These are phyloP conservation scores for Ogataea zsoltii DNA, from an alignment of 805 yeast species.

Conservation along the genomic window DNA sequence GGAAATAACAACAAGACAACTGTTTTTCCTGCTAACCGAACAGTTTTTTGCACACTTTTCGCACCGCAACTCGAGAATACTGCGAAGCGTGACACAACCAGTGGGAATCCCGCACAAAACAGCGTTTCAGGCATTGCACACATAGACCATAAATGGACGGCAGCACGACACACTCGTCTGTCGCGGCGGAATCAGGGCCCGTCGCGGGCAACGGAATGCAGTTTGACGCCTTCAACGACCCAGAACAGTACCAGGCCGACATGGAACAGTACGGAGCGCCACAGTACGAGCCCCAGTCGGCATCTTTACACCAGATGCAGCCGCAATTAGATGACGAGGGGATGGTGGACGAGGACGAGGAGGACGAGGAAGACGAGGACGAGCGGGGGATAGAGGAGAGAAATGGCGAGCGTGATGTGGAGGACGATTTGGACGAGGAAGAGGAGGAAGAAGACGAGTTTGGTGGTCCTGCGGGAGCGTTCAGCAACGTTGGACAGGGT, in stretches of 20 bases:
- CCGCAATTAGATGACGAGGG: slow-evolving; percentile 15
- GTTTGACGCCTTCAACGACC: slow-evolving; percentile 18
- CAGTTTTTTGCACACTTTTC: no score
- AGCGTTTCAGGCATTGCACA: no score
- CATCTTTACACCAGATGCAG: slow-evolving; percentile 11
- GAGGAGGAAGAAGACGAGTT: slow-evolving; percentile 40
- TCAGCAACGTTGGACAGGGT: slow-evolving; percentile 89
- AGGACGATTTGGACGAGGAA: slow-evolving; percentile 31
- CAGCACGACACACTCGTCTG: slow-evolving; percentile 6
- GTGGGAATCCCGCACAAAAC: no score
- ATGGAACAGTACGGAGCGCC: slow-evolving; percentile 15
- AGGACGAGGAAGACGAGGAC: slow-evolving; percentile 30
- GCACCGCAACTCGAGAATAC: no score
- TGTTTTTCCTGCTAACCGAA: no score
- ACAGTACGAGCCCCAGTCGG: slow-evolving; percentile 9
- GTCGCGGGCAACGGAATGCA: slow-evolving; percentile 18
- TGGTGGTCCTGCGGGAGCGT: slow-evolving; percentile 39
- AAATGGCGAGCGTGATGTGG: slow-evolving; percentile 35
- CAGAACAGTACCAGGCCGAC: slow-evolving; percentile 16
- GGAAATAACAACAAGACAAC: neutral
- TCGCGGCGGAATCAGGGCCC: slow-evolving; percentile 2
- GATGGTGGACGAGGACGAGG: slow-evolving; percentile 26
- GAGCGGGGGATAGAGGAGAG: slow-evolving; percentile 18
- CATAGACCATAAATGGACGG: slow-evolving; percentile 1
- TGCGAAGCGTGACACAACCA: no score